Conservation (phyloP, 345 rosid genomes). For the Gossypium thurberi region DNA sequence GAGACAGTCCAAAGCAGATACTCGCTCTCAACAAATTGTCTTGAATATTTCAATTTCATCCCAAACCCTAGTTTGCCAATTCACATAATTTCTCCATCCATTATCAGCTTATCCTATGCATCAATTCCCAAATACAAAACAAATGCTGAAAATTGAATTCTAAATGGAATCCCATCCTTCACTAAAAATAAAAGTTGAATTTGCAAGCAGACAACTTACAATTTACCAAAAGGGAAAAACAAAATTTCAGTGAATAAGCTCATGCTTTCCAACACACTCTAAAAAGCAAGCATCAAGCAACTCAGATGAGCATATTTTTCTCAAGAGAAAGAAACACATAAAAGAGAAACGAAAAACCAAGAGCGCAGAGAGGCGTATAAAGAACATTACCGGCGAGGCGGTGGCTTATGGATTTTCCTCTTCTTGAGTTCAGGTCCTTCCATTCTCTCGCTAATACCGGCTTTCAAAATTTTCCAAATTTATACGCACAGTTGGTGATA, state of each 20-base stretch:
- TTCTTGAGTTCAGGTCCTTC: constrained; percentile 18
- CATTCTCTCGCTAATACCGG: neutral
- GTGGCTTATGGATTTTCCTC: constrained; percentile 20
- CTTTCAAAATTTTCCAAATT: neutral
- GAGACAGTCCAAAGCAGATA: too few relatives aligned
- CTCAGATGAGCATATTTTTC: neutral
- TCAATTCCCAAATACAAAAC: neutral
- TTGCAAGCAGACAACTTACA: neutral
- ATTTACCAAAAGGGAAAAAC: neutral
- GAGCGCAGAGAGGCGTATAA: neutral
- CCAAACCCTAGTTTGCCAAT: neutral
- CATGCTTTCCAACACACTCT: neutral
- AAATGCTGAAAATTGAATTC: neutral
- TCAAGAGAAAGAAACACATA: neutral
- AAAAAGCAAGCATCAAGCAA: neutral
- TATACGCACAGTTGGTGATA: neutral
- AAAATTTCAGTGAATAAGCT: neutral
- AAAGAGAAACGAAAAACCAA: neutral
- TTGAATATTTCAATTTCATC: neutral
- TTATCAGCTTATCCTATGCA: neutral
- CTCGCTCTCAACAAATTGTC: neutral
- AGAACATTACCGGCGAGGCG: constrained; percentile 9
- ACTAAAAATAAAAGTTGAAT: neutral
- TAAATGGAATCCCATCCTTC: neutral
- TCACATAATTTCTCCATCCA: neutral